Evolutionary conservation across 2,329 filamentous ascomycete species (phyloP), one percentile per base, ranked within the genome.

Genomic region (Apiospora phragmitis): DNA sequence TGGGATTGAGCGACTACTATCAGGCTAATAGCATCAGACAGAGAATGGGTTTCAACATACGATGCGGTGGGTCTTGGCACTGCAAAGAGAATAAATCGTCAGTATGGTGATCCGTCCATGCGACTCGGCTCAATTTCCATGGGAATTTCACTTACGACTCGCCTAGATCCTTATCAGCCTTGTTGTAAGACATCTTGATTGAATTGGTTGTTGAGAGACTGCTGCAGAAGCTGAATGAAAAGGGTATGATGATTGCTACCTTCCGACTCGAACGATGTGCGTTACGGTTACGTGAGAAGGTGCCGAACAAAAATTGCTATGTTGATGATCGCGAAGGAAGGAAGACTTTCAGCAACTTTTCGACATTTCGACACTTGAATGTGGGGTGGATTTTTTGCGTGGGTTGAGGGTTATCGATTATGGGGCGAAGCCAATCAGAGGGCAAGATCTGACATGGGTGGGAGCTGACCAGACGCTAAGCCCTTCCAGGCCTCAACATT

Each of bases 121-220:
- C 32, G 32, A 62, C 29, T 62, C 18, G 32, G 12, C 55, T n/a
- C 32, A 29, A 12, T 16, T 59, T 59, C 51, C 51, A 21, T 9
- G 9, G 55, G 55, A 21, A 62, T n/a, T 21, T 24, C 12, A 62
- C 55, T 62, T 38, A 62, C 55, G 91, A 92, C 84, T 97, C 95
- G 87, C 90, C 93, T 85, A 94, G 93, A 81, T 95, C 92, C 91
- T 98, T 97, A 86, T 97, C 95, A 83, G 89, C 87, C 91, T 98
- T 97, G 86, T 97, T 90, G 92, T 93, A 96, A 86, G 94, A 96
- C 94, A 97, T 97, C 77, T 86, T 92, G 85, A 49, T 42, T 69
- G 49, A 35, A 69, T 26, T 70, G 42, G 67, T 41, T 38, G 29
- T 41, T 72, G 62, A 45, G 55, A 21, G 29, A 62, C 9, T 62